Evolutionary conservation across 352 stramenopile species (phyloP).

Genomic region (Phytophthora rubi): DNA sequence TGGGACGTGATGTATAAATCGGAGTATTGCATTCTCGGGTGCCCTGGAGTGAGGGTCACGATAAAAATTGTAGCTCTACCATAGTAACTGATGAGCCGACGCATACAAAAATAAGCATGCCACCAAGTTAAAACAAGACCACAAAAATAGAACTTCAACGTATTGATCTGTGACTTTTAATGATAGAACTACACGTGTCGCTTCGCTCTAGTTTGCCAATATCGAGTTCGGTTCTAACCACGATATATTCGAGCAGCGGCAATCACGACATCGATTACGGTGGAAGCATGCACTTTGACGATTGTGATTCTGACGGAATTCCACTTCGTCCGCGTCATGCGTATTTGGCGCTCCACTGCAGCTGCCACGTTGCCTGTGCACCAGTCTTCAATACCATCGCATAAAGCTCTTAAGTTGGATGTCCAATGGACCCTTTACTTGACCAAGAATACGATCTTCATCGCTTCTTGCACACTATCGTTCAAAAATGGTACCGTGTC

Average conservation of each 20-base stretch:
- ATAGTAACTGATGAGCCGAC: too few relatives aligned
- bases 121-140: background rate
- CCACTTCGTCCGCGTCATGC: background rate
- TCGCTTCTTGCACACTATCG: background rate
- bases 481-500: background rate
- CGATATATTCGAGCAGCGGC: too few relatives aligned
- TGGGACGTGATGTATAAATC: background rate
- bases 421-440: background rate
- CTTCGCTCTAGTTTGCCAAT: background rate
- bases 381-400: background rate
- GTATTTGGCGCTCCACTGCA: background rate
- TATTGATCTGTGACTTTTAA: background rate
- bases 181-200: background rate
- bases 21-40: background rate
- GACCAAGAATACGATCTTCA: background rate
- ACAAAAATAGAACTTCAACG: slow-evolving; percentile 5
- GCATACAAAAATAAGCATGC: too few relatives aligned
- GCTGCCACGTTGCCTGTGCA: background rate
- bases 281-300: background rate
- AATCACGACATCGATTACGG: background rate
- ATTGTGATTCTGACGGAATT: background rate
- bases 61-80: too few relatives aligned
- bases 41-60: too few relatives aligned
- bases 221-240: background rate
- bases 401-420: background rate